Evolutionary conservation across 805 yeast species (phyloP).

Genomic region (Sugiyamaella lignohabitans): DNA sequence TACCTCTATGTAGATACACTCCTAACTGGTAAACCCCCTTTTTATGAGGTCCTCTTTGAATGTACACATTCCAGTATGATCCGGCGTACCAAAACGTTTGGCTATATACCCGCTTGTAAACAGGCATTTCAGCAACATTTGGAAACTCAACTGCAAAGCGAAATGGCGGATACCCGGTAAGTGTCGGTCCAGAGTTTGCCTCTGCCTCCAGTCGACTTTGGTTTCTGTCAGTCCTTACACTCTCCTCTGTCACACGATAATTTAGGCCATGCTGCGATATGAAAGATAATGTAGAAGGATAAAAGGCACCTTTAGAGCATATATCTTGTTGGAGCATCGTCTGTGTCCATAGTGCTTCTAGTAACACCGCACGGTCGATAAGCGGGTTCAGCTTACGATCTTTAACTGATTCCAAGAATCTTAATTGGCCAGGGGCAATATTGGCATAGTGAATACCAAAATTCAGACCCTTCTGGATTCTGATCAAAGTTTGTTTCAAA

Average conservation of each 20-base stretch:
- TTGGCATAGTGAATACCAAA: constrained; percentile 43
- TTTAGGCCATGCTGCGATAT: not conserved
- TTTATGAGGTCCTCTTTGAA: constrained; percentile 42
- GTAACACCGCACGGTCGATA: constrained; percentile 36
- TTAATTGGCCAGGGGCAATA: constrained; percentile 43
- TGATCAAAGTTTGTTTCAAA: constrained; percentile 4
- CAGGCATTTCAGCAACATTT: constrained; percentile 39
- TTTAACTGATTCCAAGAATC: constrained; percentile 22
- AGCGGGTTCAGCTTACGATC: constrained; percentile 15
- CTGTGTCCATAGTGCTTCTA: constrained; percentile 47
- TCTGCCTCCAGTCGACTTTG: not conserved
- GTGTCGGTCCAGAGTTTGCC: not conserved
- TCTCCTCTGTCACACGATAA: not conserved
- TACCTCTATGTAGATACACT: constrained; percentile 49
- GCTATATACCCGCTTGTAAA: constrained; percentile 45
- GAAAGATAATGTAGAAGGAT: not conserved
- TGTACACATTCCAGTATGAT: constrained; percentile 51
- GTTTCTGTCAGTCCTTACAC: not conserved
- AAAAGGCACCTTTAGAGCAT: constrained; percentile 2
- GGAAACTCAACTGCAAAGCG: constrained; percentile 49
- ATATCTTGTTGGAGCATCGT: constrained; percentile 35
- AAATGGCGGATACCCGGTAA: constrained; percentile 39
- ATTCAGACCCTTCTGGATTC: constrained; percentile 31
- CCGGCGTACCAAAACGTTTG: constrained; percentile 57
- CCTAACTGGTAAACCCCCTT: constrained; percentile 39